A percentile compares a stretch with the other conserved stretches of the same genome.
Conservation (phyloP, 1,284 basidiomycete species). For the Tilletia indica region DNA sequence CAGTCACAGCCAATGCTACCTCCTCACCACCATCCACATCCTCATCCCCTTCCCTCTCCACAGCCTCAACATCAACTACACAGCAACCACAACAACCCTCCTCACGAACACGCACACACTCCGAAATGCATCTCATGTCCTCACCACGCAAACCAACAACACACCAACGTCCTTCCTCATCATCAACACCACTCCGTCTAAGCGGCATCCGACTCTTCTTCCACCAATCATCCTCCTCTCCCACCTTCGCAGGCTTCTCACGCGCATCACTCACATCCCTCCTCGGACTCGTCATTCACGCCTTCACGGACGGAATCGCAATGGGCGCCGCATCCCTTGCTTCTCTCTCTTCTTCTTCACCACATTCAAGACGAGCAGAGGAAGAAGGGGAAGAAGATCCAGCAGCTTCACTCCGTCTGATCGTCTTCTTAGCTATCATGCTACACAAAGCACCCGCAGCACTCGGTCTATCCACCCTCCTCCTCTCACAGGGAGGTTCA, state of each 20-base stretch:
- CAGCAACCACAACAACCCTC: neutral
- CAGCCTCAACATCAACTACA: constrained; percentile 12
- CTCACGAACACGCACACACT: neutral
- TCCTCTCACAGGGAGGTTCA: constrained; percentile 41
- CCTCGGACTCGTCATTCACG: constrained; percentile 49
- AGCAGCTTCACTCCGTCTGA: constrained; percentile 23
- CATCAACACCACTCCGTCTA: neutral
- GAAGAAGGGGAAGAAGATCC: neutral
- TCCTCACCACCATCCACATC: neutral
- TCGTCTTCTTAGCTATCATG: constrained; percentile 52
- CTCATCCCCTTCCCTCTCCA: neutral
- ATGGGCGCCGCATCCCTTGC: constrained; percentile 44
- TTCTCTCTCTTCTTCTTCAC: neutral
- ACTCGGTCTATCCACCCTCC: constrained; percentile 49
- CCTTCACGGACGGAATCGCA: constrained; percentile 50
- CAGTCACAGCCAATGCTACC: neutral
- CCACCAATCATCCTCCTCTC: neutral
- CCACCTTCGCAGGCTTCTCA: neutral
- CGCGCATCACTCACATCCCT: constrained; percentile 38
- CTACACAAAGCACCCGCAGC: constrained; percentile 55
- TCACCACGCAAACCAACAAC: neutral
- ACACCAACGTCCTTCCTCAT: neutral
- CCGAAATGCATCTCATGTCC: neutral
- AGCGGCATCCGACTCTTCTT: neutral
- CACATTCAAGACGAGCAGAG: neutral